A percentile compares a stretch with the other conserved stretches of the same genome.
Conservation (phyloP, 1,139 yeast genomes). For the Nakaseomyces nivariensis region DNA sequence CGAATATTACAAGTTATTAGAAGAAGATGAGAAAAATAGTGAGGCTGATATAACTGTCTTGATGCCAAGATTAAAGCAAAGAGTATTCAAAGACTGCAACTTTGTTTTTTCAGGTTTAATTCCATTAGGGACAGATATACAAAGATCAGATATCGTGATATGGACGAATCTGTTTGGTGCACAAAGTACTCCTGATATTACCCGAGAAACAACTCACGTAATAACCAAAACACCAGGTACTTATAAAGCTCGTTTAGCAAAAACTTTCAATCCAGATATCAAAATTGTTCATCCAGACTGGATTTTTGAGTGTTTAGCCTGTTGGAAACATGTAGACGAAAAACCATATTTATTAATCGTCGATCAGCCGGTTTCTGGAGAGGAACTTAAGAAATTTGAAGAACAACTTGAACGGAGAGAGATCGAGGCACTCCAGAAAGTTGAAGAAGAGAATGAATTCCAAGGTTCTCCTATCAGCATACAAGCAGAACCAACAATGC, state of each 20-base stretch:
- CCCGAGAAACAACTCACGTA: conserved; percentile 76
- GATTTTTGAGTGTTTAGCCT: conserved; percentile 76
- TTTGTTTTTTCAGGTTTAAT: conserved; percentile 79
- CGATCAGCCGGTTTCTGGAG: conserved; percentile 32
- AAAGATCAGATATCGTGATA: conserved; percentile 71
- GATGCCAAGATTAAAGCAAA: conserved; percentile 60
- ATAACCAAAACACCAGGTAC: conserved; percentile 70
- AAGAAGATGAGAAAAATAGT: conserved; percentile 30
- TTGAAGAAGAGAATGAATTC: conserved; percentile 12
- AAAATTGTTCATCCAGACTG: conserved; percentile 88
- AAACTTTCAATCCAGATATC: conserved; percentile 51
- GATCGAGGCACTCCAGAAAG: conserved; percentile 18
- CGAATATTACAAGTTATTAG: conserved; percentile 43
- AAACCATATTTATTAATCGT: conserved; percentile 45
- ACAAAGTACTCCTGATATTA: conserved; percentile 61
- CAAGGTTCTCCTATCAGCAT: conserved; percentile 10
- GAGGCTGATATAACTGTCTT: conserved; percentile 54
- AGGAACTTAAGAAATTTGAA: conserved; percentile 29
- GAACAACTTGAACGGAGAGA: conserved; percentile 18
- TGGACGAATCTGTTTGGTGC: conserved; percentile 96
- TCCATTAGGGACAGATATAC: conserved; percentile 65
- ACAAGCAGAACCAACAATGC: neutral
- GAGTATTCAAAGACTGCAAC: conserved; percentile 58
- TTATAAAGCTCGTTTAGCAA: conserved; percentile 69
- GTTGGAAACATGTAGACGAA: conserved; percentile 68